Evolutionary conservation across 768 basidiomycete species (phyloP), one percentile per base, ranked within the genome.

Genomic region (Mycena floridula): DNA sequence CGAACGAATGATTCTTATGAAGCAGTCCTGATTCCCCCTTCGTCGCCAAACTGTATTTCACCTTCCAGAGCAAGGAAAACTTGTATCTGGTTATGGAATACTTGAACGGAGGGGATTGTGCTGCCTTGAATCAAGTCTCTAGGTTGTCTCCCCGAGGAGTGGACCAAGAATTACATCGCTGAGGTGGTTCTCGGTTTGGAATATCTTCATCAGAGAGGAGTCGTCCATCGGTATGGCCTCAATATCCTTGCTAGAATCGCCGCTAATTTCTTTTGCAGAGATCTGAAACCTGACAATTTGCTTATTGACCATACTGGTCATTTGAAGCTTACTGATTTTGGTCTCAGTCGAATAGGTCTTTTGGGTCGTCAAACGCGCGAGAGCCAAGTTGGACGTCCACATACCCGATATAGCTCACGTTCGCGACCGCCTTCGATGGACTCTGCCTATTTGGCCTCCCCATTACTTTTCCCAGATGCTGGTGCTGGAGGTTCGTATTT

Each of bases 31-130:
- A 96, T 63, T 96, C 93, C 7, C 95, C 96, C 13, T 95, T 98
- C 58, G 96, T 98, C 40, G 92, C 92, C 40, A 96, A 96, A 65
- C 72, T 99, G 25, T 99, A 87, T 69, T 99, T 94, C 67, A 98
- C 96, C 15, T 99, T 99, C 72, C 96, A 98, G 67, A 95, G 89
- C 79, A 97, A 95, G 72, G 96, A 99, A 22, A 97, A 97, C 60
- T 67, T 98, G 45, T 99, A 97, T 63, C 77, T 99, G 41, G 96
- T 99, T 42, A 99, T 99, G 96, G 96, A 99, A 62, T 99, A 99
- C 61, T 78, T 99, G 25, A 96, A 96, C 52, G 95, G 95, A 26
- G 96, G 96, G 5, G 96, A 99, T 57, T 97, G 96, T 54, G 96
- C 94, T 8, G 90, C 93, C 3, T 76, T 98, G 47, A n/a, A 89